A percentile compares a stretch with the other conserved stretches of the same genome.
Conservation (phyloP, 2,329 filamentous ascomycete genomes). For the Diaporthe citriasiana region DNA sequence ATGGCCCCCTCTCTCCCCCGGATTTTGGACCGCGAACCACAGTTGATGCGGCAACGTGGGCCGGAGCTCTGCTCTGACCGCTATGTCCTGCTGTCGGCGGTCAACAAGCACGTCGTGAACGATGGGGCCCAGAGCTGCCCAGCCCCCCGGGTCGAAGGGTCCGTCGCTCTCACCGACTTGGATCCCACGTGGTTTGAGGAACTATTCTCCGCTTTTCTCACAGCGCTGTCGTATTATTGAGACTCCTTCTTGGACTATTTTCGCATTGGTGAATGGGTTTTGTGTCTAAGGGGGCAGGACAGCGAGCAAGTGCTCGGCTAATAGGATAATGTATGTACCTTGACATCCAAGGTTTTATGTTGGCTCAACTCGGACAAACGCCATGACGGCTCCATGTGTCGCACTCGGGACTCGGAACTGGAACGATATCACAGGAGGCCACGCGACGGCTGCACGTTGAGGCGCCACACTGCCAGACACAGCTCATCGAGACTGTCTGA, state of each 20-base stretch:
- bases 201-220: slow-evolving; percentile 21
- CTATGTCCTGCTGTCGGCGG: slow-evolving; percentile 36
- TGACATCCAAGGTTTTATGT: not conserved
- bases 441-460: slow-evolving; percentile 4
- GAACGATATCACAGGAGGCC: not conserved
- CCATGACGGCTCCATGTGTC: not conserved
- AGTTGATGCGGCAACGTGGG: slow-evolving; percentile 35
- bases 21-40: slow-evolving; percentile 25
- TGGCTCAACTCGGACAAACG: slow-evolving; percentile 7
- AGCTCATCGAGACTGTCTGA: not conserved
- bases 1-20: slow-evolving; percentile 4
- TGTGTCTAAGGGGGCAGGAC: not conserved
- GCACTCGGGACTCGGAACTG: slow-evolving; percentile 1
- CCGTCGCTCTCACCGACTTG: slow-evolving; percentile 41
- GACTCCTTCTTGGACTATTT: not conserved
- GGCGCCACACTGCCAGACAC: not conserved
- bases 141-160: slow-evolving; percentile 32
- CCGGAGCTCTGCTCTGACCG: slow-evolving; percentile 37
- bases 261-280: slow-evolving; percentile 31
- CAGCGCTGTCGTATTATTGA: slow-evolving; percentile 9
- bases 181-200: slow-evolving; percentile 40
- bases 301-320: slow-evolving; percentile 18
- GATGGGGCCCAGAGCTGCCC: slow-evolving; percentile 37
- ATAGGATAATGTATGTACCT: slow-evolving; percentile 34
- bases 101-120: slow-evolving; percentile 38